Percentiles rank a stretch among this genome's conserved stretches.
Conservation (phyloP, 768 basidiomycete species). For the Xerocomellus intermedius region DNA sequence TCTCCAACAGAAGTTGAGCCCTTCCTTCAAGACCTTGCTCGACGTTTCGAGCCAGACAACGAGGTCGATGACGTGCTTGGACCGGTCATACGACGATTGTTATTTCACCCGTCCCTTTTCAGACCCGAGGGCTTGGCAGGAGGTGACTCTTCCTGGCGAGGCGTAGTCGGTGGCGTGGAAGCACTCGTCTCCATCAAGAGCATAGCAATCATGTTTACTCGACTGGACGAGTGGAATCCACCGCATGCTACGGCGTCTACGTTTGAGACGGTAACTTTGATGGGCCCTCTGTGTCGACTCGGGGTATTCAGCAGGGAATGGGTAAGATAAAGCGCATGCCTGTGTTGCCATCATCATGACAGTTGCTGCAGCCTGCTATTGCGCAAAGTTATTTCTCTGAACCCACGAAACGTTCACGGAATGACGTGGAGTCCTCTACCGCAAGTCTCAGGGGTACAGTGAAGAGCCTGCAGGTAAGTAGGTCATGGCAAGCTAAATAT, state of each 20-base stretch:
- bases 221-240: slow-evolving; percentile 74
- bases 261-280: slow-evolving; percentile 65
- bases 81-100: slow-evolving; percentile 59
- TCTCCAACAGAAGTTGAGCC: slow-evolving; percentile 66
- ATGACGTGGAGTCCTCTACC: slow-evolving; percentile 80
- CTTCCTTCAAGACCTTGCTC: slow-evolving; percentile 81
- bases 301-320: slow-evolving; percentile 89
- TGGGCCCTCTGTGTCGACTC: slow-evolving; percentile 84
- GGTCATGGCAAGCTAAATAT: neutral
- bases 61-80: slow-evolving; percentile 80
- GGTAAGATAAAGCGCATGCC: slow-evolving; percentile 43
- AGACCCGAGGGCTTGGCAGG: slow-evolving; percentile 69
- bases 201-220: slow-evolving; percentile 78
- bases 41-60: slow-evolving; percentile 75
- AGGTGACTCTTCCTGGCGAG: slow-evolving; percentile 82
- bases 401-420: slow-evolving; percentile 67
- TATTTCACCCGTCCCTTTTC: slow-evolving; percentile 64
- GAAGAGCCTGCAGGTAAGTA: slow-evolving; percentile 73
- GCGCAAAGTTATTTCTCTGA: slow-evolving; percentile 83
- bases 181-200: slow-evolving; percentile 77
- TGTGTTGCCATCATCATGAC: neutral
- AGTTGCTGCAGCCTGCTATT: slow-evolving; percentile 59
- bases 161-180: slow-evolving; percentile 77
- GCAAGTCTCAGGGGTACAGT: slow-evolving; percentile 84
- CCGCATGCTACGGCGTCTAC: slow-evolving; percentile 51